Evolutionary conservation across 352 stramenopile genomes (phyloP), one percentile per base, ranked within the genome.

Genomic region (Pythium brassicae): DNA sequence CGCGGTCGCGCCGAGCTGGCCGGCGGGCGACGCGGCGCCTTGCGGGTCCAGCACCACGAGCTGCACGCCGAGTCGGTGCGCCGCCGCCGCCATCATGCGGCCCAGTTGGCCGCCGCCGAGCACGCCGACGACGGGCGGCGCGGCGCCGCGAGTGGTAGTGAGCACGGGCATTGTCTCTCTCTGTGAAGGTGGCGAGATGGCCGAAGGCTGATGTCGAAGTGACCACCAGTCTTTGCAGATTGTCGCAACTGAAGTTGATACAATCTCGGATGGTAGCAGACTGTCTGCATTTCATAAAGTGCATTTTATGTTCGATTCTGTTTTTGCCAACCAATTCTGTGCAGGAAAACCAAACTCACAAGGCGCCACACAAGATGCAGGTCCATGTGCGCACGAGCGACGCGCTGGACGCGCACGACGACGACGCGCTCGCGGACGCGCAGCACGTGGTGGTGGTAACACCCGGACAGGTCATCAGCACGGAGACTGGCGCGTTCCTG

Each of bases 11-110:
- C 83, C 84, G 11, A 83, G 66, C 57, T 95, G 87, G 26, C 86
- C 89, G 5, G 79, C 87, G 3, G 80, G 86, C 48, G 69, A 92
- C 19, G 58, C 63, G 23, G 63, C 82, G 51, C 89, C 89, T 12
- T 89, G 66, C 12, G 92, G 89, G 71, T 99, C 97, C 32, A 99
- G 77, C 59, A 98, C 94, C 42, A 86, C 70, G 57, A 99, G 86
- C 63, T 91, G 57, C 22, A 99, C 73, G 29, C 94, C 94, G 10
- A 99, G 77, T 29, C 96, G 94, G 59, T 98, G 92, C 10, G 92
- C 94, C 45, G 97, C 95, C 50, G 97, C 74, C n/a, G 90, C 94
- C 95, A 99, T 99, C 97, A 99, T 99, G 61, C 96, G 94, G 47
- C 96, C 97, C 45, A 99, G 78, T 69, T 99, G 97, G 45, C 97